These are phyloP conservation scores for Neonectria sp. DNA, from an alignment of 2,329 filamentous ascomycete species.

Conservation along the genomic window DNA sequence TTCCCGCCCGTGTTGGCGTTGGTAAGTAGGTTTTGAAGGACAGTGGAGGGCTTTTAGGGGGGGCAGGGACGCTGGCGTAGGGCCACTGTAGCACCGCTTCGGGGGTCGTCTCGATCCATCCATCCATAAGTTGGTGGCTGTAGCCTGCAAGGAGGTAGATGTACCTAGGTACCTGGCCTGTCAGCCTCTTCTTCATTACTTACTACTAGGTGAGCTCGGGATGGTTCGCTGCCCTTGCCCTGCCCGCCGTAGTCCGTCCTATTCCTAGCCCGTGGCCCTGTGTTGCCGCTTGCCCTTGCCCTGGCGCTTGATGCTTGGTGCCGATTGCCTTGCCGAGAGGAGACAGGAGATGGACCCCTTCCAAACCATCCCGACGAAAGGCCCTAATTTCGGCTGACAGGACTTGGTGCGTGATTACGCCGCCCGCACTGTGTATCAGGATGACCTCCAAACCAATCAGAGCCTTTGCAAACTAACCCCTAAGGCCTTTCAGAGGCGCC, in stretches of 20 bases:
- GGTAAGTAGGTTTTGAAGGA: slow-evolving; percentile 4
- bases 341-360: slow-evolving; percentile 16
- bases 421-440: slow-evolving; percentile 32
- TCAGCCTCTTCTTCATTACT: neutral
- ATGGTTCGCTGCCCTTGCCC: slow-evolving; percentile 38
- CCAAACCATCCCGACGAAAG: slow-evolving; percentile 2
- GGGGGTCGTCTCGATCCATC: slow-evolving; percentile 44
- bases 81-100: slow-evolving; percentile 37
- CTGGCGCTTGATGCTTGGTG: slow-evolving; percentile 21
- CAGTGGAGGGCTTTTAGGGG: slow-evolving; percentile 27
- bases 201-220: neutral
- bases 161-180: neutral
- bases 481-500: slow-evolving; percentile 41
- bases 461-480: slow-evolving; percentile 29
- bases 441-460: slow-evolving; percentile 31
- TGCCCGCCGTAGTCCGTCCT: slow-evolving; percentile 26
- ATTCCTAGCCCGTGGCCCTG: neutral
- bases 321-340: slow-evolving; percentile 22
- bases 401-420: slow-evolving; percentile 19
- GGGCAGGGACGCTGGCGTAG: neutral
- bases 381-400: slow-evolving; percentile 43
- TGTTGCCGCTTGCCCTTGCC: slow-evolving; percentile 12
- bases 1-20: slow-evolving; percentile 2
- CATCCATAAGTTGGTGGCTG: slow-evolving; percentile 14
- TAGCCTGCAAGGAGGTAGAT: neutral